Evolutionary conservation across 108 stramenopile genomes (phyloP).

Genomic region (Aureococcus anophagefferens): DNA sequence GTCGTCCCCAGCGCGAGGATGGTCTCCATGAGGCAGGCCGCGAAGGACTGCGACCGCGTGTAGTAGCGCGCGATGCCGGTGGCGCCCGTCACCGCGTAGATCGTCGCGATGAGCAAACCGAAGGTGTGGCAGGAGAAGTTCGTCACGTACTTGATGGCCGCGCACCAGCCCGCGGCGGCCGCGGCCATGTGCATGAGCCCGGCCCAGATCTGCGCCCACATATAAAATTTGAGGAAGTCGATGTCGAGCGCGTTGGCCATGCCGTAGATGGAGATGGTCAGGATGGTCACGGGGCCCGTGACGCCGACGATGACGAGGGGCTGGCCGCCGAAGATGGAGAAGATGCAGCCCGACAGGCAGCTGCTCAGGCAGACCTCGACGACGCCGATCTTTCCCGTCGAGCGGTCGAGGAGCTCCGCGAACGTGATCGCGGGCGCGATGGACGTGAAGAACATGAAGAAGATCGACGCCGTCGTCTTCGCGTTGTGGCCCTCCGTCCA

Average conservation of each 20-base stretch:
- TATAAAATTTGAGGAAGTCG: constrained; percentile 52
- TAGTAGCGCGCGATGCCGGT: constrained; percentile 23
- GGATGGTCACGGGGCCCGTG: constrained; percentile 51
- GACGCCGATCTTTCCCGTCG: constrained; percentile 3
- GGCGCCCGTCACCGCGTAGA: constrained; percentile 39
- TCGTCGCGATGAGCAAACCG: constrained; percentile 47
- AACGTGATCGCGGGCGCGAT: constrained; percentile 13
- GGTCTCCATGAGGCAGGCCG: constrained; percentile 22
- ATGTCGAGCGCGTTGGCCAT: constrained; percentile 36
- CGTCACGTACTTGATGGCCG: constrained; percentile 42
- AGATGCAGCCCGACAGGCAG: constrained; percentile 50
- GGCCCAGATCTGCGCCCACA: constrained; percentile 40
- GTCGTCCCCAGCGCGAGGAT: constrained; percentile 35
- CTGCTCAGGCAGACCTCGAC: constrained; percentile 35
- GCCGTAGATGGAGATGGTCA: constrained; percentile 41
- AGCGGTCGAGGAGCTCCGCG: background rate
- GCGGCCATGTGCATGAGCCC: constrained; percentile 21
- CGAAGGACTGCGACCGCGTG: constrained; percentile 12
- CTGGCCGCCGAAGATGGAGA: constrained; percentile 50
- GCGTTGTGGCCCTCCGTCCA: background rate
- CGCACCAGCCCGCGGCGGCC: constrained; percentile 33
- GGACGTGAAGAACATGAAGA: constrained; percentile 17
- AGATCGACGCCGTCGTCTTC: constrained; percentile 3
- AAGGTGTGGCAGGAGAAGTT: constrained; percentile 56
- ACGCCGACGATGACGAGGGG: constrained; percentile 54